A percentile compares a stretch with the other conserved stretches of the same genome.
phyloP scores from a whole-genome alignment of 495 filamentous ascomycete species.

The Pyronema omphalodes region DNA sequence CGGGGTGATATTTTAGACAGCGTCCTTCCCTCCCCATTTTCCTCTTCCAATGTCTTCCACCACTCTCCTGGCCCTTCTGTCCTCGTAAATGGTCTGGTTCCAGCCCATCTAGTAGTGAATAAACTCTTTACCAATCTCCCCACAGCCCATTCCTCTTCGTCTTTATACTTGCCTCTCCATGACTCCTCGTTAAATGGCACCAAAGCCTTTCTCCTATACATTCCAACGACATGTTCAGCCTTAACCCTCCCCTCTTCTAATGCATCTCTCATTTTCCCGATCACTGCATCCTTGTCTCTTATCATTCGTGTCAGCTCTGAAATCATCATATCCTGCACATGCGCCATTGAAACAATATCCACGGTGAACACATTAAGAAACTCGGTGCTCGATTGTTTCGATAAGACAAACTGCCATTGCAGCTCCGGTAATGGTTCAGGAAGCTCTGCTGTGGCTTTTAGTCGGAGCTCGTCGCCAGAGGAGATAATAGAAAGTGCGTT shows the following conservation, averaged over 20 bases:
- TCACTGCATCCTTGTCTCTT: slow-evolving; percentile 60
- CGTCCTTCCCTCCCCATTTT: no score
- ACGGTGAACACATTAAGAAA: slow-evolving; percentile 46
- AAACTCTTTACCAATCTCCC: slow-evolving; percentile 24
- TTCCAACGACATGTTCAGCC: slow-evolving; percentile 49
- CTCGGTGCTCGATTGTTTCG: slow-evolving; percentile 26
- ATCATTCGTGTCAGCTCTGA: slow-evolving; percentile 37
- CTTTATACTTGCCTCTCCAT: slow-evolving; percentile 27
- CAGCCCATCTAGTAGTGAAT: slow-evolving; percentile 7
- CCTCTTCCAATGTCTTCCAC: slow-evolving; percentile 30
- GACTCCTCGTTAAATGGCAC: slow-evolving; percentile 32
- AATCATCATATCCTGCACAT: slow-evolving; percentile 28
- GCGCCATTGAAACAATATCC: slow-evolving; percentile 41
- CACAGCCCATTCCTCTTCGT: slow-evolving; percentile 20
- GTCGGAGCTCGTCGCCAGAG: slow-evolving; percentile 28
- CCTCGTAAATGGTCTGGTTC: neutral
- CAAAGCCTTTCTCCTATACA: slow-evolving; percentile 39
- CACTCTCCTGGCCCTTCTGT: slow-evolving; percentile 27
- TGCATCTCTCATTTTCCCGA: slow-evolving; percentile 58
- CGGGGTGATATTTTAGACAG: no score
- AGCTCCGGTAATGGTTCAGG: slow-evolving; percentile 51
- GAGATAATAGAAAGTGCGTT: neutral
- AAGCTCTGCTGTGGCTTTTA: slow-evolving; percentile 42
- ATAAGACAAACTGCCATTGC: slow-evolving; percentile 45
- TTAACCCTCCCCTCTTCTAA: slow-evolving; percentile 52